Evolutionary conservation across 257 asterid species (phyloP).

Genomic region (Cinchona pubescens): DNA sequence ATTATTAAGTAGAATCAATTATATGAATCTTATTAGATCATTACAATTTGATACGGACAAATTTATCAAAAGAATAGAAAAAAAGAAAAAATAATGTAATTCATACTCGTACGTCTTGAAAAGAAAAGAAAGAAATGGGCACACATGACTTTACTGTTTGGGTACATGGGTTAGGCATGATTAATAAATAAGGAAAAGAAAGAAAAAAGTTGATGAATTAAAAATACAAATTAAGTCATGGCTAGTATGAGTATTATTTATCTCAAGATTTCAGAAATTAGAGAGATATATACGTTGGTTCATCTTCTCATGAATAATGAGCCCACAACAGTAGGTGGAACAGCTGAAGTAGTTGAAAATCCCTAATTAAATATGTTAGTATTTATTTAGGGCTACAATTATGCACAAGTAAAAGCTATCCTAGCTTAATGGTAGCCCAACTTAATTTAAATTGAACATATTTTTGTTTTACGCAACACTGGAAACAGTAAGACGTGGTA

Average conservation of each 20-base stretch:
- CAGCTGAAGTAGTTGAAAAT: background rate
- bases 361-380: background rate
- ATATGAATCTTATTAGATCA: too few species aligned
- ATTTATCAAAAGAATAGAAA: too few species aligned
- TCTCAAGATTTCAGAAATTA: background rate
- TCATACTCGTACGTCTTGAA: too few species aligned
- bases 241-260: background rate
- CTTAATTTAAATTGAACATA: background rate
- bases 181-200: constrained; percentile 1
- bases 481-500: background rate
- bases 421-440: background rate
- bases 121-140: background rate
- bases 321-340: background rate
- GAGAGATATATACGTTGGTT: background rate
- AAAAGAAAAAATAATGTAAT: too few species aligned
- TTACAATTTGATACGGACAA: too few species aligned
- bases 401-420: background rate
- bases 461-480: background rate
- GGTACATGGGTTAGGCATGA: background rate
- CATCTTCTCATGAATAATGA: background rate
- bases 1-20: too few species aligned
- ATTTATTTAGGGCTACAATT: background rate
- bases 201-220: background rate
- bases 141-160: background rate
- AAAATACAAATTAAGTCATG: background rate